These are phyloP conservation scores for Yarrowia porcina DNA, from an alignment of 805 yeast species.

Conservation along the genomic window DNA sequence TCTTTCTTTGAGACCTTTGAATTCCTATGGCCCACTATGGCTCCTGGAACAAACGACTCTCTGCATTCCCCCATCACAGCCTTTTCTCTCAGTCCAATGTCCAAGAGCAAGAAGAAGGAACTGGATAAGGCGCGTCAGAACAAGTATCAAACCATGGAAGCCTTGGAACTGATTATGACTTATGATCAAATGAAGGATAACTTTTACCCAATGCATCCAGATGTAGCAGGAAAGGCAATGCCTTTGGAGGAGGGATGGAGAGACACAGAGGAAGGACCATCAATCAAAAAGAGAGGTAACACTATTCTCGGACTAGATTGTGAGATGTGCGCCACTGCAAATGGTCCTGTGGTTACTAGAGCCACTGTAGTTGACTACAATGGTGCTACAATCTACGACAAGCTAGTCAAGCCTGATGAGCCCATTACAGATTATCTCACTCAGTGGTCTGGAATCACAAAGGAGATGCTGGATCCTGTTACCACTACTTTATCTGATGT, in stretches of 20 bases:
- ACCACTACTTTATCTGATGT: slow-evolving; percentile 65
- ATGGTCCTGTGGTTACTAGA: slow-evolving; percentile 69
- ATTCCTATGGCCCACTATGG: slow-evolving; percentile 47
- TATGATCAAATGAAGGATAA: slow-evolving; percentile 48
- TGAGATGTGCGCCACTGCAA: slow-evolving; percentile 76
- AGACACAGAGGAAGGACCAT: slow-evolving; percentile 46
- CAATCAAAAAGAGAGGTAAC: slow-evolving; percentile 53
- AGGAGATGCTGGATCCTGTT: slow-evolving; percentile 57
- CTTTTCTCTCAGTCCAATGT: slow-evolving; percentile 54
- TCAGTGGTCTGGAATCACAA: slow-evolving; percentile 80
- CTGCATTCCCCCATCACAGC: slow-evolving; percentile 54
- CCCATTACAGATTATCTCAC: slow-evolving; percentile 80
- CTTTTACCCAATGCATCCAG: slow-evolving; percentile 61
- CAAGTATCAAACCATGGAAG: slow-evolving; percentile 37
- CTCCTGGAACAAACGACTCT: slow-evolving; percentile 66
- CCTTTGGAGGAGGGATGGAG: slow-evolving; percentile 47
- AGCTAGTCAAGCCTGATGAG: slow-evolving; percentile 72
- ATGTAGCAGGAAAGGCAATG: slow-evolving; percentile 30
- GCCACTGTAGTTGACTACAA: slow-evolving; percentile 68
- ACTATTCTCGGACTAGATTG: slow-evolving; percentile 80
- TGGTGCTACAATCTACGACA: slow-evolving; percentile 61
- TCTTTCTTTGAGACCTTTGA: slow-evolving; percentile 44
- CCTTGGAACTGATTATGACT: slow-evolving; percentile 54
- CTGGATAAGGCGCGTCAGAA: slow-evolving; percentile 36
- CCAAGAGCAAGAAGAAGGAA: slow-evolving; percentile 53